phyloP scores from a whole-genome alignment of 768 basidiomycete species.

The Pseudohyphozyma bogoriensis region DNA sequence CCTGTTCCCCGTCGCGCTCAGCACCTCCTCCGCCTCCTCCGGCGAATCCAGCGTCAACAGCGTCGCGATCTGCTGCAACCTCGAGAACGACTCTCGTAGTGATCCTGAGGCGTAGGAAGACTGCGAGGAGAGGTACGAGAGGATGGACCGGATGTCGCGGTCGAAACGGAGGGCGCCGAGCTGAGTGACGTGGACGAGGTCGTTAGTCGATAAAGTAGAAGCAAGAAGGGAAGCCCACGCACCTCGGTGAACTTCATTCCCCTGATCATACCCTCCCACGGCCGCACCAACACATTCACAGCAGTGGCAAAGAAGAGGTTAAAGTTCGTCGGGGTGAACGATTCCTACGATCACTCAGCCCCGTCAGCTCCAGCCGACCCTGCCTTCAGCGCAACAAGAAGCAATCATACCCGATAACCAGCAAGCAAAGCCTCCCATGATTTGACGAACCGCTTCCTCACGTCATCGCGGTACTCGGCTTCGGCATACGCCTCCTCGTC shows the following conservation, averaged over 20 bases:
- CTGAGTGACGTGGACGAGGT: slow-evolving; percentile 42
- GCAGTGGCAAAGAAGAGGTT: slow-evolving; percentile 73
- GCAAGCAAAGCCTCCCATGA: slow-evolving; percentile 77
- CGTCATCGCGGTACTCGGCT: slow-evolving; percentile 74
- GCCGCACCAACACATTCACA: slow-evolving; percentile 77
- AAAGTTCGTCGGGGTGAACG: slow-evolving; percentile 80
- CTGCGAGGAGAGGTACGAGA: slow-evolving; percentile 72
- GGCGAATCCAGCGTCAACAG: slow-evolving; percentile 57
- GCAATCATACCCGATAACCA: slow-evolving; percentile 62
- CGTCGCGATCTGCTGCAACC: slow-evolving; percentile 87
- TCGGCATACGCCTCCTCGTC: slow-evolving; percentile 77
- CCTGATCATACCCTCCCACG: slow-evolving; percentile 84
- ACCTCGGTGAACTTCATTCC: slow-evolving; percentile 82
- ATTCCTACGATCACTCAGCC: slow-evolving; percentile 47
- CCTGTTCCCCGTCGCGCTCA: slow-evolving; percentile 15
- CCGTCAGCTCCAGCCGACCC: not conserved
- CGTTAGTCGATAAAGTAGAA: not conserved
- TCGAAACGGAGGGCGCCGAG: slow-evolving; percentile 94
- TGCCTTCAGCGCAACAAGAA: not conserved
- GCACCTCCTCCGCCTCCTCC: slow-evolving; percentile 28
- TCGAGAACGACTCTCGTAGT: slow-evolving; percentile 70
- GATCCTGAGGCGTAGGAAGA: slow-evolving; percentile 72
- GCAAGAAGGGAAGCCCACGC: slow-evolving; percentile 27
- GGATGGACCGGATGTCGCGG: slow-evolving; percentile 74
- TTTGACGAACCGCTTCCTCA: slow-evolving; percentile 81